These are phyloP conservation scores for Choiromyces venosus DNA, from an alignment of 495 filamentous ascomycete genomes.

Conservation along the genomic window DNA sequence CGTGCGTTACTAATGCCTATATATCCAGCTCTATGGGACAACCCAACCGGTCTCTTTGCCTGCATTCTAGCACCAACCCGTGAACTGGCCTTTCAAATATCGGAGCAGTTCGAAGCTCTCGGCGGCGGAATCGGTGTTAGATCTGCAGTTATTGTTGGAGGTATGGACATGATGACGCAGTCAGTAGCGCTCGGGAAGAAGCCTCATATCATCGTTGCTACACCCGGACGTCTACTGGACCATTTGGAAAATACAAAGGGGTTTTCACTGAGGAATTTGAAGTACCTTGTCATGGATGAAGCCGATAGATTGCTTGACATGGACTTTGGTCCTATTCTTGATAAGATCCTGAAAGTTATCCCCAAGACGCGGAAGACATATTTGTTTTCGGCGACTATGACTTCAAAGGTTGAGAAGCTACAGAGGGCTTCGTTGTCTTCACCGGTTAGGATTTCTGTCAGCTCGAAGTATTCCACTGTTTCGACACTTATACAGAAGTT, in stretches of 20 bases:
- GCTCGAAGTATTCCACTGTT: conserved; percentile 80
- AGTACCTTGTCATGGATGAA: conserved; percentile 92
- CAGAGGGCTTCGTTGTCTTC: conserved; percentile 81
- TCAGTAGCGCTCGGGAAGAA: conserved; percentile 83
- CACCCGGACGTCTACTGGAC: conserved; percentile 83
- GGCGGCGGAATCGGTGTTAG: conserved; percentile 76
- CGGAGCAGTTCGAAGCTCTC: conserved; percentile 73
- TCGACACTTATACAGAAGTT: conserved; percentile 75
- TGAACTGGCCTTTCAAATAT: conserved; percentile 87
- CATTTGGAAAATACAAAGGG: conserved; percentile 96
- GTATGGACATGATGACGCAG: conserved; percentile 92
- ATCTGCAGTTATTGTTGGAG: conserved; percentile 75
- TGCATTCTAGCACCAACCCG: conserved; percentile 86
- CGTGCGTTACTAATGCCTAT: conserved; percentile 11
- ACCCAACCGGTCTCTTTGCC: conserved; percentile 68
- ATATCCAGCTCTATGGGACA: conserved; percentile 62
- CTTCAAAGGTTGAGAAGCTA: conserved; percentile 81
- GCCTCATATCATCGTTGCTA: conserved; percentile 82
- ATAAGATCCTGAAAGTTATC: conserved; percentile 87
- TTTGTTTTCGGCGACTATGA: conserved; percentile 92
- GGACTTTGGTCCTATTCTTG: conserved; percentile 86
- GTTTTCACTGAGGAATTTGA: conserved; percentile 70
- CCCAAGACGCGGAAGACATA: conserved; percentile 75
- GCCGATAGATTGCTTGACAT: conserved; percentile 88
- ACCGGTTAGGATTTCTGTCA: conserved; percentile 69